Percentiles rank a stretch among this genome's conserved stretches.
Conservation (phyloP, 257 asterid genomes). For the Jacaranda mimosifolia region DNA sequence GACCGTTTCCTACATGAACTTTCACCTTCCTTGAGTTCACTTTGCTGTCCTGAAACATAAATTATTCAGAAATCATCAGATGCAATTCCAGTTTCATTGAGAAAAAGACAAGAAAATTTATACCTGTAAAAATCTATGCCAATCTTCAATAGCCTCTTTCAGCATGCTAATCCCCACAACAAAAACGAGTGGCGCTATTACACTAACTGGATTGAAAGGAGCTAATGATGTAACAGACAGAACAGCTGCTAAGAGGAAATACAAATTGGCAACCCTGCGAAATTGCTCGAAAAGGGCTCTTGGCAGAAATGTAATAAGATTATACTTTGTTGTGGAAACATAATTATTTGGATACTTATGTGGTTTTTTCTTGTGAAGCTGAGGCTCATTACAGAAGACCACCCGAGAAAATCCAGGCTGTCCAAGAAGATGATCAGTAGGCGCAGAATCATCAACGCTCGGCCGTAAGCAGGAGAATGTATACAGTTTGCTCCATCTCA, state of each 20-base stretch:
- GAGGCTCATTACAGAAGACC: constrained; percentile 66
- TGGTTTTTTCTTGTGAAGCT: constrained; percentile 53
- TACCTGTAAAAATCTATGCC: constrained; percentile 72
- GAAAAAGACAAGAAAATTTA: not conserved
- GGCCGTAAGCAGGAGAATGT: constrained; percentile 64
- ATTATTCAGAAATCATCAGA: not conserved
- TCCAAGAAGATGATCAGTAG: constrained; percentile 44
- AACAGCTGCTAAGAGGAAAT: constrained; percentile 62
- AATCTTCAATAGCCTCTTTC: constrained; percentile 75
- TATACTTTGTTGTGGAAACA: constrained; percentile 69
- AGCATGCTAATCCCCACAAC: constrained; percentile 72
- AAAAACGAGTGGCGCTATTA: constrained; percentile 62
- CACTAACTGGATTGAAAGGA: constrained; percentile 48
- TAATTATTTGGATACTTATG: constrained; percentile 57
- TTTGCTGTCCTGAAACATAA: constrained; percentile 54
- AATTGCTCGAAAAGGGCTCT: constrained; percentile 73
- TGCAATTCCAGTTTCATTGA: not conserved
- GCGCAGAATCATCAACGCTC: constrained; percentile 21
- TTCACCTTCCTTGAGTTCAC: constrained; percentile 62
- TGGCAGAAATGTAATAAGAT: constrained; percentile 58
- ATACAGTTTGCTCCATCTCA: constrained; percentile 70
- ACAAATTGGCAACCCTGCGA: constrained; percentile 69
- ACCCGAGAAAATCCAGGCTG: constrained; percentile 60
- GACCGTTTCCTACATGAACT: constrained; percentile 59
- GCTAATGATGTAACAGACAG: constrained; percentile 52